These are phyloP conservation scores for Anthoceros angustus DNA, from an alignment of 225 moss, liverwort and hornwort genomes.

Conservation along the genomic window DNA sequence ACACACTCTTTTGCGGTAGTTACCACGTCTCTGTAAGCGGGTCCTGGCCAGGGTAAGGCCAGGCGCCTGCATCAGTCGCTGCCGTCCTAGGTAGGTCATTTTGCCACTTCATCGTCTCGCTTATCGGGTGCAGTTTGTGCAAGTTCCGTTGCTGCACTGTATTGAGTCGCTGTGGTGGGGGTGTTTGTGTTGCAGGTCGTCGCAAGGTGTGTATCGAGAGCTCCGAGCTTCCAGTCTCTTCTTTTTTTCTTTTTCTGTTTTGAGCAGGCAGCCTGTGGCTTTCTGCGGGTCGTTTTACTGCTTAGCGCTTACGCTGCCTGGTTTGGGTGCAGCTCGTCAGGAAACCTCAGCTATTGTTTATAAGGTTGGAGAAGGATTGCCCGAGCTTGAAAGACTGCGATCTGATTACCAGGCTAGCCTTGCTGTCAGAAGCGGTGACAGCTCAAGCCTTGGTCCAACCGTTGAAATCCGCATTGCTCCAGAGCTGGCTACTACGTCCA, in stretches of 20 bases:
- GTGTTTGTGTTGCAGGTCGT: neutral
- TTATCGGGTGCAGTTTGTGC: neutral
- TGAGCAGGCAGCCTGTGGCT: neutral
- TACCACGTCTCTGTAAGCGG: neutral
- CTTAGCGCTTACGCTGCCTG: neutral
- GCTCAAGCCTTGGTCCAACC: constrained; percentile 35
- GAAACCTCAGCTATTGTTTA: constrained; percentile 49
- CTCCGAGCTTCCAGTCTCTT: neutral
- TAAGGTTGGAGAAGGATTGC: constrained; percentile 78
- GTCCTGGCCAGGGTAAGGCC: neutral
- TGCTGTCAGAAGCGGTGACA: constrained; percentile 23
- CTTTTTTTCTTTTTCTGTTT: neutral
- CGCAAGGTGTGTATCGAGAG: neutral
- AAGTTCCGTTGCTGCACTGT: neutral
- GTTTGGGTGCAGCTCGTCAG: constrained; percentile 34
- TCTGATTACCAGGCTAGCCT: constrained; percentile 44
- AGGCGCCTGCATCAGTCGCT: neutral
- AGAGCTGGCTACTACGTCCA: constrained; percentile 72
- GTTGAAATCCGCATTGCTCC: constrained; percentile 79
- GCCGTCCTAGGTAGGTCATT: too few species aligned
- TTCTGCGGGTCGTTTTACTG: neutral
- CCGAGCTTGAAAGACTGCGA: constrained; percentile 64
- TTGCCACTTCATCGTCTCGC: neutral
- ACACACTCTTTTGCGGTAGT: neutral
- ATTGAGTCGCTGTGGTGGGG: too few species aligned